Evolutionary conservation across 495 filamentous ascomycete species (phyloP).

Genomic region (Penicillium macrosclerotiorum): DNA sequence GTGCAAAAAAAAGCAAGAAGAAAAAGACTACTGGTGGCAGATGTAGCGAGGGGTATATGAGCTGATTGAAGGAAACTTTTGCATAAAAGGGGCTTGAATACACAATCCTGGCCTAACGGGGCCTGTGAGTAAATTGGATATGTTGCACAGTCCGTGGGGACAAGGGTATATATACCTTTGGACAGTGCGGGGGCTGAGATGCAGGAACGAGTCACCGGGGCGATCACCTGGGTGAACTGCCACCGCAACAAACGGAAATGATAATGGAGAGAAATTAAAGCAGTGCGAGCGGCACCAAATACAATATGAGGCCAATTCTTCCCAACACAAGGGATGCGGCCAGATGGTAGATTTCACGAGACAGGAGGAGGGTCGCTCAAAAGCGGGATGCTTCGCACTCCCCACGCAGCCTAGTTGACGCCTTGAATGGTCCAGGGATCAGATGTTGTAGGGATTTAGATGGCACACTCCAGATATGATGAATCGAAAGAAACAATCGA

Average conservation of each 20-base stretch:
- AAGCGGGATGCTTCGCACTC: neutral
- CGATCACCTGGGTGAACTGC: slow-evolving; percentile 14
- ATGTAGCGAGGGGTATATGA: slow-evolving; percentile 21
- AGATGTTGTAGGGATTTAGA: too few relatives aligned
- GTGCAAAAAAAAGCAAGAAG: slow-evolving; percentile 8
- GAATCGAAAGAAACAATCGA: too few relatives aligned
- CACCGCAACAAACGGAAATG: slow-evolving; percentile 7
- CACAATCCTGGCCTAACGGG: slow-evolving; percentile 2
- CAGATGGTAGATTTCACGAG: neutral
- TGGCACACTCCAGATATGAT: too few relatives aligned
- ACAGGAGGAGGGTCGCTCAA: neutral
- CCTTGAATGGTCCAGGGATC: too few relatives aligned
- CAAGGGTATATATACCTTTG: slow-evolving; percentile 18
- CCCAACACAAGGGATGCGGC: neutral
- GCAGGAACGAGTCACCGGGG: slow-evolving; percentile 10
- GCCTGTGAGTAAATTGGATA: slow-evolving; percentile 3
- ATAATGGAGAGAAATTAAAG: neutral
- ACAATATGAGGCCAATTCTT: too few relatives aligned
- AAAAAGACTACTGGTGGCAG: slow-evolving; percentile 19
- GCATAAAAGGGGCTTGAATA: slow-evolving; percentile 22
- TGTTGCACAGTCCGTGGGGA: slow-evolving; percentile 3
- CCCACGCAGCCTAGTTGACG: too few relatives aligned
- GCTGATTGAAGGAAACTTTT: slow-evolving; percentile 19
- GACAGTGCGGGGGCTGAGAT: slow-evolving; percentile 3
- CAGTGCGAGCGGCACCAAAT: too few relatives aligned